Evolutionary conservation across 441 rosid species (phyloP).

Genomic region (Raphanus hybrid): DNA sequence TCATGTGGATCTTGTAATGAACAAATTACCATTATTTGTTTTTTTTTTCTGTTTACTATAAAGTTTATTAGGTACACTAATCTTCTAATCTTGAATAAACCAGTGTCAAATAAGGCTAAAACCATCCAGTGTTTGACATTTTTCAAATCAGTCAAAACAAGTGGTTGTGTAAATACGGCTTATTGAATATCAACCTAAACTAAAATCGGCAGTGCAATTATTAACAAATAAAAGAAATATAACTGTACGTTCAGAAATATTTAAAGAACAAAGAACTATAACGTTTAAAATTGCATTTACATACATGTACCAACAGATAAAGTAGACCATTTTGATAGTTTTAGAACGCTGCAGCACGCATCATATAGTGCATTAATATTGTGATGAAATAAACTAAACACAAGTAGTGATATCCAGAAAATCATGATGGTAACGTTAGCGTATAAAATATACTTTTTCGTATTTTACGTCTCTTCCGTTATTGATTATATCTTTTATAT

Average conservation of each 20-base stretch:
- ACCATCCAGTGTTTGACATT: neutral
- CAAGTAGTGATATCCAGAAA: neutral
- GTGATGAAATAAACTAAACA: constrained; percentile 2
- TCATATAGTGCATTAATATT: neutral
- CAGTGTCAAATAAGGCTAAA: neutral
- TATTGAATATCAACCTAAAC: neutral
- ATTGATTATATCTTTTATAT: neutral
- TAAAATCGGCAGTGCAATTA: neutral
- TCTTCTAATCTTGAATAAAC: constrained; percentile 19
- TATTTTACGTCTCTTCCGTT: neutral
- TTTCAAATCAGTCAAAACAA: neutral
- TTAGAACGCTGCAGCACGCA: neutral
- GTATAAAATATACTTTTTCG: neutral
- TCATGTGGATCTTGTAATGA: constrained; percentile 22
- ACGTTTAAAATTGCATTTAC: neutral
- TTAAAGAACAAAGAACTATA: neutral
- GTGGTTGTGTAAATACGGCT: neutral
- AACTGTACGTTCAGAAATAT: neutral
- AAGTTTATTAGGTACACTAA: constrained; percentile 18
- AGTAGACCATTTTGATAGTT: neutral
- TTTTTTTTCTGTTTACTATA: neutral
- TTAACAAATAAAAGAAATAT: neutral
- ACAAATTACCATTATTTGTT: neutral
- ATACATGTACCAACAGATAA: neutral
- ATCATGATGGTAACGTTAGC: constrained; percentile 1